Conservation (phyloP, 768 basidiomycete genomes). For the Baorangia bicolor region DNA sequence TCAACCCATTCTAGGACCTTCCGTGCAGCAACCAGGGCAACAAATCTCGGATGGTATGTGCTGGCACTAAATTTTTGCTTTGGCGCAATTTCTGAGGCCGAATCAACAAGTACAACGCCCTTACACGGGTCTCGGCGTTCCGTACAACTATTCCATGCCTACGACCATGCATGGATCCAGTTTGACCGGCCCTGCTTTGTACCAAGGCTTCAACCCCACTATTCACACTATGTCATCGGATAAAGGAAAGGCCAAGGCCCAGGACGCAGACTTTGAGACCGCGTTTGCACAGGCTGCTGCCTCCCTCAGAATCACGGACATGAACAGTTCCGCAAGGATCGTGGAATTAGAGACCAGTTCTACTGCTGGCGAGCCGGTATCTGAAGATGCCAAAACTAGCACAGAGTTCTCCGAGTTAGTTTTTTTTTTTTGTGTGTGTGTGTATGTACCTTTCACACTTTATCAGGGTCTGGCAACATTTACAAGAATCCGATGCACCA, state of each 20-base stretch:
- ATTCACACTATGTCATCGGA: slow-evolving; percentile 24
- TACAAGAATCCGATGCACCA: slow-evolving; percentile 57
- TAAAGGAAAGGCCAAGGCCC: slow-evolving; percentile 78
- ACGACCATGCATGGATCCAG: slow-evolving; percentile 31
- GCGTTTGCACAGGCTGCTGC: slow-evolving; percentile 70
- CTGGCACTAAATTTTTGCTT: neutral
- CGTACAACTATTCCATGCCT: slow-evolving; percentile 39
- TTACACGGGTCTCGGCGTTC: slow-evolving; percentile 36
- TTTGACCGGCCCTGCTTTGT: slow-evolving; percentile 36
- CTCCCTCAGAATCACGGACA: slow-evolving; percentile 45
- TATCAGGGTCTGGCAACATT: slow-evolving; percentile 59
- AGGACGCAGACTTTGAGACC: slow-evolving; percentile 81
- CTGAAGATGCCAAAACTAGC: slow-evolving; percentile 28
- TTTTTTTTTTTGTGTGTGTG: too few species aligned
- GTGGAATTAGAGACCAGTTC: slow-evolving; percentile 51
- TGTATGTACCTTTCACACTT: slow-evolving; percentile 5
- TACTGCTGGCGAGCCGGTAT: slow-evolving; percentile 41
- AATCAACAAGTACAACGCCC: slow-evolving; percentile 34
- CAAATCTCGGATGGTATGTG: slow-evolving; percentile 28
- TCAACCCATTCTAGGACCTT: slow-evolving; percentile 21
- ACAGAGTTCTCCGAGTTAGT: slow-evolving; percentile 57
- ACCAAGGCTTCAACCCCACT: slow-evolving; percentile 30
- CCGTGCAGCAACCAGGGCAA: slow-evolving; percentile 33
- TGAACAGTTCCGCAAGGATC: slow-evolving; percentile 45
- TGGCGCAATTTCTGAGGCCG: slow-evolving; percentile 2